These are phyloP conservation scores for Fusarium sp. DNA, from an alignment of 2,329 filamentous ascomycete genomes.

Conservation along the genomic window DNA sequence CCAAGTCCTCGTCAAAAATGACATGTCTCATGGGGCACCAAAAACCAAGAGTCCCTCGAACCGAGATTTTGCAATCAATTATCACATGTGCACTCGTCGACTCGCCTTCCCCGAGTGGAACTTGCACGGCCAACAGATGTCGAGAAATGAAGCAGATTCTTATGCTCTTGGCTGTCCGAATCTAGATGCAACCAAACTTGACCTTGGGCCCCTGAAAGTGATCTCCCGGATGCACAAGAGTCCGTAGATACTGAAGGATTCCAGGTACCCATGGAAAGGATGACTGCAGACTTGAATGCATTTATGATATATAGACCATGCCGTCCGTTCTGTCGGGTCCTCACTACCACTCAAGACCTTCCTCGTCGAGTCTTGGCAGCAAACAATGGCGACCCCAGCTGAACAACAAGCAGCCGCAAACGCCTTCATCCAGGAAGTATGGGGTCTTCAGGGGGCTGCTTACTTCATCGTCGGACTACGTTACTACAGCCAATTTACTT, in stretches of 20 bases:
- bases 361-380: not conserved
- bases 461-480: not conserved
- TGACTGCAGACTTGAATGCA: not conserved
- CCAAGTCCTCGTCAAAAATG: not conserved
- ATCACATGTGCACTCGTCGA: not conserved
- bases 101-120: not conserved
- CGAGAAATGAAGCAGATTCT: too few relatives aligned
- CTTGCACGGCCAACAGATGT: not conserved
- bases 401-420: slow-evolving; percentile 1
- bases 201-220: not conserved
- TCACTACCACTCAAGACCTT: rapidly evolving
- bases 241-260: not conserved
- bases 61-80: not conserved
- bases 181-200: not conserved
- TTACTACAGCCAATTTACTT: not conserved
- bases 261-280: not conserved
- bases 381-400: not conserved
- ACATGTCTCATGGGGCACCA: not conserved
- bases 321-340: not conserved
- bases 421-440: not conserved
- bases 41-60: not conserved
- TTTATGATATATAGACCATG: not conserved
- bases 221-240: not conserved
- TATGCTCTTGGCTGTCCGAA: too few relatives aligned
- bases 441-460: not conserved